phyloP scores from a whole-genome alignment of 345 rosid genomes.

The Eucalyptus cloeziana region DNA sequence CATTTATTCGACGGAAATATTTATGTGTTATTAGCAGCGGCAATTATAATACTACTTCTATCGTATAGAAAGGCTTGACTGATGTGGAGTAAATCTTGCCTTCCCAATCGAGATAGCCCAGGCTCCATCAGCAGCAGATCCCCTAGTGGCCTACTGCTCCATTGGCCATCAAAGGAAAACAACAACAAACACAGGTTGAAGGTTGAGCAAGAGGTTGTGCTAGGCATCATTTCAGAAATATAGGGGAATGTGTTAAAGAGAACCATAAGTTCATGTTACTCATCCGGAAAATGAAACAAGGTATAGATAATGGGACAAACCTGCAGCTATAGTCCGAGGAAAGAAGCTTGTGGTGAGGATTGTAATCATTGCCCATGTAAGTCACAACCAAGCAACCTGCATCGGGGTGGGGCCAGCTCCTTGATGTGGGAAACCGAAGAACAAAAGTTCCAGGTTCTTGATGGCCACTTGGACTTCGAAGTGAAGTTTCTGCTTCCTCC shows the following conservation, averaged over 20 bases:
- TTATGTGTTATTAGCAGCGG: not conserved
- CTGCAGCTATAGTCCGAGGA: slow-evolving; percentile 43
- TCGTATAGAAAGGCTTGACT: not conserved
- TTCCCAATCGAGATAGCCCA: slow-evolving; percentile 74
- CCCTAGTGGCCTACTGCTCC: slow-evolving; percentile 35
- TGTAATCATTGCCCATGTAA: slow-evolving; percentile 60
- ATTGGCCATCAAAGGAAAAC: slow-evolving; percentile 19
- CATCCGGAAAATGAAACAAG: not conserved
- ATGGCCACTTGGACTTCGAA: slow-evolving; percentile 49
- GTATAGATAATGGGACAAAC: slow-evolving; percentile 9
- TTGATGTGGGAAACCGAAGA: slow-evolving; percentile 83
- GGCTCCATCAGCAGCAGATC: slow-evolving; percentile 81
- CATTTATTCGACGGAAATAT: not conserved
- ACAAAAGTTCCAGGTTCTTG: slow-evolving; percentile 94
- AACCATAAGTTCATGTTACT: not conserved
- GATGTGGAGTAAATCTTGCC: slow-evolving; percentile 23
- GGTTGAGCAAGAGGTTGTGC: not conserved
- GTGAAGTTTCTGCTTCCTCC: slow-evolving; percentile 93
- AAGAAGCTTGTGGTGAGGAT: slow-evolving; percentile 56
- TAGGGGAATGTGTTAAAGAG: not conserved
- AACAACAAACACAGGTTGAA: not conserved
- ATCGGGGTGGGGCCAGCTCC: slow-evolving; percentile 99
- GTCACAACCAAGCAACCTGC: slow-evolving; percentile 84
- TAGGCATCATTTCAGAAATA: not conserved
- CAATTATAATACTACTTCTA: not conserved